A percentile compares a stretch with the other conserved stretches of the same genome.
phyloP scores from a whole-genome alignment of 108 stramenopile species.

The Conticribra guillardii region DNA sequence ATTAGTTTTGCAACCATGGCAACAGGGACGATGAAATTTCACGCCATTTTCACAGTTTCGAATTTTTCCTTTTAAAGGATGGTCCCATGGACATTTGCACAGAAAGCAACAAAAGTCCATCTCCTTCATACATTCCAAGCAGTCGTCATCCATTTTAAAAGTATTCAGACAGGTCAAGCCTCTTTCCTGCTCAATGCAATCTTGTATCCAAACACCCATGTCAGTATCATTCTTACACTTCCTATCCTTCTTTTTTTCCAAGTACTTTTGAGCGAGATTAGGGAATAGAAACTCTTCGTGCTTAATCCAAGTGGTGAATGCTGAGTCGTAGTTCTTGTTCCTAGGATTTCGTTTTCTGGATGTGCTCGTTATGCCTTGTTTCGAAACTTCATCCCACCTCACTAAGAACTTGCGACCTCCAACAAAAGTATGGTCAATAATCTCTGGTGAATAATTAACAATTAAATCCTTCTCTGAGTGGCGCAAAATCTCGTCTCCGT shows the following conservation, averaged over 20 bases:
- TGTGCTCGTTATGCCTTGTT: neutral
- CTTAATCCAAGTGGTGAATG: constrained; percentile 6
- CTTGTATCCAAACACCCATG: neutral
- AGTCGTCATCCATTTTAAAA: constrained; percentile 8
- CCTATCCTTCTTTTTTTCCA: neutral
- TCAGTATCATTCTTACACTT: neutral
- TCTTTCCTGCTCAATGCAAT: constrained; percentile 3
- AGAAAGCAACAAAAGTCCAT: constrained; percentile 42
- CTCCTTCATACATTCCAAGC: constrained; percentile 1
- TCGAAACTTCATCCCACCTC: constrained; percentile 1
- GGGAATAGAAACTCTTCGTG: constrained; percentile 39
- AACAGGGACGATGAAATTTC: constrained; percentile 36
- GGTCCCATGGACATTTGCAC: constrained; percentile 19
- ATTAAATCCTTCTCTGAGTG: constrained; percentile 20
- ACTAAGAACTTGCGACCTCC: constrained; percentile 18
- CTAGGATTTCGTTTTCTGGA: neutral
- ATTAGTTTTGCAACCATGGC: constrained; percentile 16
- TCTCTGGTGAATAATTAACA: constrained; percentile 26
- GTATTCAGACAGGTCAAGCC: neutral
- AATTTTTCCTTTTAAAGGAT: constrained; percentile 1
- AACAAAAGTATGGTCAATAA: constrained; percentile 32
- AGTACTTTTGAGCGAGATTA: constrained; percentile 8
- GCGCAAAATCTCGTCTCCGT: neutral
- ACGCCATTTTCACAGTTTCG: constrained; percentile 13
- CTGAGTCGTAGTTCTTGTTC: neutral